Conservation (phyloP, 2,329 filamentous ascomycete genomes). For the Xylogone sp. region DNA sequence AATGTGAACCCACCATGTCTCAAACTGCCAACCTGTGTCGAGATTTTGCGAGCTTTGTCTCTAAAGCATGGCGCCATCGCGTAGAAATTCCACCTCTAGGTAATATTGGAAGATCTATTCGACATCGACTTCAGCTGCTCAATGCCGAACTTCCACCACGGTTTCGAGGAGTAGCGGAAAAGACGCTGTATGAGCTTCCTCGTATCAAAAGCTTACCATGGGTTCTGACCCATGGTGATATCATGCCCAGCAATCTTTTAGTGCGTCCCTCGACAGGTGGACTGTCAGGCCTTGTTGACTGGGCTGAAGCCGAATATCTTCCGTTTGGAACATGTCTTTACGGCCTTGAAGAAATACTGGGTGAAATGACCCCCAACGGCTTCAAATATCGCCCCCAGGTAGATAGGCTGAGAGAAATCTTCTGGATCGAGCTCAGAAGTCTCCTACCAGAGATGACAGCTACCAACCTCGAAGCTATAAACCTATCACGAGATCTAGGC, state of each 20-base stretch:
- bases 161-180: constrained; percentile 17
- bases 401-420: constrained; percentile 37
- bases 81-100: constrained; percentile 14
- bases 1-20: constrained; percentile 1
- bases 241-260: constrained; percentile 55
- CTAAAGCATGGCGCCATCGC: constrained; percentile 29
- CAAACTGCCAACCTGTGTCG: constrained; percentile 31
- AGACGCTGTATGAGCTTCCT: constrained; percentile 24
- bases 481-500: constrained; percentile 46
- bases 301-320: constrained; percentile 59
- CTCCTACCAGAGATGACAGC: constrained; percentile 27
- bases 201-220: constrained; percentile 44
- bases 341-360: constrained; percentile 57
- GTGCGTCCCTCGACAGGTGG: constrained; percentile 38
- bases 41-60: constrained; percentile 39
- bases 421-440: constrained; percentile 43
- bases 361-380: constrained; percentile 32
- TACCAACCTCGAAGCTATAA: constrained; percentile 31
- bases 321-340: constrained; percentile 59
- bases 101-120: constrained; percentile 38
- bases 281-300: constrained; percentile 56
- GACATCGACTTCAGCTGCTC: constrained; percentile 35
- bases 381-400: constrained; percentile 42
- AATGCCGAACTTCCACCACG: constrained; percentile 31
- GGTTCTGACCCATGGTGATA: constrained; percentile 58